Conservation (phyloP, 148 eudicot genomes). For the Dianthus caryophyllus region DNA sequence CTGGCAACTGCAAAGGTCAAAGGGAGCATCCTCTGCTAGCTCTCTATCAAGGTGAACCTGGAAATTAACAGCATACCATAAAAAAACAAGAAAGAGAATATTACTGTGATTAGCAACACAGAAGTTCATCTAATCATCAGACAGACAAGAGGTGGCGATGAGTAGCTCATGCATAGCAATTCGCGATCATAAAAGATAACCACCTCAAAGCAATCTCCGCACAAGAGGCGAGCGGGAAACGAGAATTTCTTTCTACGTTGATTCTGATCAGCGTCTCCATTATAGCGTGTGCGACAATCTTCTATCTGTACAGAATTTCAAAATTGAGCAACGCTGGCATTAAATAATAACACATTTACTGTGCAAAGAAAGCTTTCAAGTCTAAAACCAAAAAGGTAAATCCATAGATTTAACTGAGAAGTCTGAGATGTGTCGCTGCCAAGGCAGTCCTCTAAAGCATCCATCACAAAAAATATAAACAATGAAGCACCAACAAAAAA, state of each 20-base stretch:
- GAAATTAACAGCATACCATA: conserved; percentile 19
- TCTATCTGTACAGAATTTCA: conserved; percentile 57
- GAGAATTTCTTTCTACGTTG: conserved; percentile 89
- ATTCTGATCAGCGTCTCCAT: conserved; percentile 95
- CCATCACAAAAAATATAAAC: not conserved
- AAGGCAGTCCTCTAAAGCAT: not conserved
- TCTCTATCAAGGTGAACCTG: conserved; percentile 77
- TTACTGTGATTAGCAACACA: not conserved
- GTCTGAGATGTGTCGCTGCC: conserved; percentile 22
- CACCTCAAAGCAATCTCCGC: conserved; percentile 99
- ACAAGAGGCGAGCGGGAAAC: conserved; percentile 87
- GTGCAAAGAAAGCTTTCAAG: not conserved
- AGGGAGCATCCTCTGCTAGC: conserved; percentile 87
- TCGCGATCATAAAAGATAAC: not conserved
- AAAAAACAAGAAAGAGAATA: conserved; percentile 4
- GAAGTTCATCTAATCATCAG: too few relatives aligned
- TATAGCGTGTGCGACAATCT: conserved; percentile 93
- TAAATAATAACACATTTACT: not conserved
- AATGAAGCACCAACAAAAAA: not conserved
- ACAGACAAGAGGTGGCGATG: not conserved
- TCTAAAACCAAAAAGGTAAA: not conserved
- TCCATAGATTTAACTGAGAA: conserved; percentile 31
- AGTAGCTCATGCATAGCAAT: conserved; percentile 24
- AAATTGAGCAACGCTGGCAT: not conserved
- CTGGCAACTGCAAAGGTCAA: conserved; percentile 70